Evolutionary conservation across 2,329 filamentous ascomycete species (phyloP), one percentile per base, ranked within the genome.

Genomic region (Chrysoporthe puriensis): DNA sequence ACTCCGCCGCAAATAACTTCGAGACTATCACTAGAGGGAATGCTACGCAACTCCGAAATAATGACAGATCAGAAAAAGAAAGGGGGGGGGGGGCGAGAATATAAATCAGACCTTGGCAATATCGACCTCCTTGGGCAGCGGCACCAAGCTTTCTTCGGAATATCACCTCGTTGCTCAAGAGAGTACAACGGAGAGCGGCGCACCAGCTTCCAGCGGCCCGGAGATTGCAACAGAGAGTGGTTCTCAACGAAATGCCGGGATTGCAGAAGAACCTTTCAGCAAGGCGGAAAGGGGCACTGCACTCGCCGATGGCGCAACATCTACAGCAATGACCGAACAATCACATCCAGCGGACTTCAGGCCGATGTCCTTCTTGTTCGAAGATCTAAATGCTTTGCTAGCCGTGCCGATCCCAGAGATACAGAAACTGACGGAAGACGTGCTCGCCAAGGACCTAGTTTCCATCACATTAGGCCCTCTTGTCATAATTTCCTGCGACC

Each of bases 401-500:
- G 18, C 42, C 16, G 42, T 64, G 18, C 40, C 62, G n/a, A 50
- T 62, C n/a, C 62, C 62, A 40, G 66, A 67, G 62, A 16, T 67
- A 57, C 56, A 62, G 62, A 67, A 54, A 26, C 66, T 67, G 62
- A 67, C 66, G 13, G 44, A 34, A 42, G 57, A 64, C 13, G 62
- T 67, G 16, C 66, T 56, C 7, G 59, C 54, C 9, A 54, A 43
- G 52, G 46, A 69, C 18, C 61, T 66, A n/a, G 54, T 69, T 32
- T 66, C 64, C 54, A 63, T 69, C 63, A 58, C 48, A 7, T 60
- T 69, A 46, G 67, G 64, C 14, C 64, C 61, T 8, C 63, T 66
- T 40, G 59, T 69, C 56, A 63, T 69, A 60, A 26, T 69, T 14
- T 48, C 61, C 8, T 66, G 64, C 67, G 67, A 69, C 26, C 64